Evolutionary conservation across 192 early-diverging fungal species (phyloP).

Genomic region (Podila epigama): DNA sequence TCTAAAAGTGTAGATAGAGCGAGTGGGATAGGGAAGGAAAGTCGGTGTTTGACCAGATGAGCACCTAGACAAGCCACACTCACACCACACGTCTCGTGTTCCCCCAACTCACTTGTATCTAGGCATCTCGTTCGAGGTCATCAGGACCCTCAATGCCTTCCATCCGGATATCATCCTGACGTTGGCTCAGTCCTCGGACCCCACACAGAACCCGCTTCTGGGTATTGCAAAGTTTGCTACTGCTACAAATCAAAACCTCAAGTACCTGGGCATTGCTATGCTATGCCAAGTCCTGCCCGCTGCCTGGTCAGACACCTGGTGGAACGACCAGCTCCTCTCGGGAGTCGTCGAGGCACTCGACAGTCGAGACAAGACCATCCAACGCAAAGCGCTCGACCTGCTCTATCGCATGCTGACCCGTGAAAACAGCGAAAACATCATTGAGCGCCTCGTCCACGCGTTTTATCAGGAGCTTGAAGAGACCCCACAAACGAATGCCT

Average conservation of each 20-base stretch:
- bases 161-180: conserved; percentile 26
- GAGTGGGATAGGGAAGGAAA: too few species aligned
- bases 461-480: conserved; percentile 30
- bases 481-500: neutral
- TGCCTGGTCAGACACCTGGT: conserved; percentile 47
- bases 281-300: conserved; percentile 44
- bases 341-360: conserved; percentile 32
- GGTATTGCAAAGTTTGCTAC: conserved; percentile 50
- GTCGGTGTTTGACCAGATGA: too few species aligned
- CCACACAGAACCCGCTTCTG: conserved; percentile 32
- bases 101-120: neutral
- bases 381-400: conserved; percentile 22
- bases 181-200: conserved; percentile 26
- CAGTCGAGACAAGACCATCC: conserved; percentile 27
- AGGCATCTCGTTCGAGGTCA: conserved; percentile 37
- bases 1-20: too few species aligned
- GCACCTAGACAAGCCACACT: too few species aligned
- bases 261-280: conserved; percentile 55
- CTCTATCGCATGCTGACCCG: conserved; percentile 39
- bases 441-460: conserved; percentile 36
- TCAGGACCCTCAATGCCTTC: conserved; percentile 36
- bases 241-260: conserved; percentile 57
- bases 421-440: conserved; percentile 43
- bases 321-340: conserved; percentile 24
- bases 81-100: neutral